These are phyloP conservation scores for Moricandia moricandioides DNA, from an alignment of 345 rosid genomes.

Conservation along the genomic window DNA sequence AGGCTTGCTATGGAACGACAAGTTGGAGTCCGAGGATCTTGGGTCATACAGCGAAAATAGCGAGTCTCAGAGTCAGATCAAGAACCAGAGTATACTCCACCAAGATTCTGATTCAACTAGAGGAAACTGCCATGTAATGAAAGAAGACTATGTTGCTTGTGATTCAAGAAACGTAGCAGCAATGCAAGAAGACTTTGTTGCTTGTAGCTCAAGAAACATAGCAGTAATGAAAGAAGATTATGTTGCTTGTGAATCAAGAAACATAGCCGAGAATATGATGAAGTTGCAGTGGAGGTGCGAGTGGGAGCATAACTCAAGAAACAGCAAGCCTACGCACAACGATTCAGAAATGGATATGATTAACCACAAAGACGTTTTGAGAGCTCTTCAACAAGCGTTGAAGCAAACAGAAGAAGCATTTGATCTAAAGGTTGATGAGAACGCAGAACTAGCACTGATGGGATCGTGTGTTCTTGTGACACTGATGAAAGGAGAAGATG, in stretches of 20 bases:
- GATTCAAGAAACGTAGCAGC: no score
- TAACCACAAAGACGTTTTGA: constrained; percentile 55
- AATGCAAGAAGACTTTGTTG: background rate
- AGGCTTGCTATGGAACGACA: constrained; percentile 56
- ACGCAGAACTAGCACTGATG: constrained; percentile 85
- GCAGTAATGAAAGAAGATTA: background rate
- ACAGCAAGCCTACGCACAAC: background rate
- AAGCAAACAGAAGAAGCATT: constrained; percentile 74
- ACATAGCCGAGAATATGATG: constrained; percentile 32
- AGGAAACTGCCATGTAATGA: no score
- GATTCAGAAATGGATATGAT: constrained; percentile 16
- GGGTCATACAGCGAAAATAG: background rate
- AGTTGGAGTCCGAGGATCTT: background rate
- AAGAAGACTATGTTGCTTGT: no score
- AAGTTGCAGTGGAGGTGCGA: constrained; percentile 43
- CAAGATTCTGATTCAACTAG: no score
- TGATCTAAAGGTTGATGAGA: constrained; percentile 51
- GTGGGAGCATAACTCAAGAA: constrained; percentile 25
- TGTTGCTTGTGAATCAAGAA: constrained; percentile 18
- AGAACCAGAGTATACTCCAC: no score
- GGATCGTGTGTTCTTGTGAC: constrained; percentile 93
- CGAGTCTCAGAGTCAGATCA: background rate
- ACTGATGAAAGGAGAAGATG: constrained; percentile 91
- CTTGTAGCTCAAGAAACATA: background rate
- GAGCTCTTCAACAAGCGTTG: constrained; percentile 68